These are phyloP conservation scores for Saccharomycopsis selenospora DNA, from an alignment of 805 yeast genomes.

Conservation along the genomic window DNA sequence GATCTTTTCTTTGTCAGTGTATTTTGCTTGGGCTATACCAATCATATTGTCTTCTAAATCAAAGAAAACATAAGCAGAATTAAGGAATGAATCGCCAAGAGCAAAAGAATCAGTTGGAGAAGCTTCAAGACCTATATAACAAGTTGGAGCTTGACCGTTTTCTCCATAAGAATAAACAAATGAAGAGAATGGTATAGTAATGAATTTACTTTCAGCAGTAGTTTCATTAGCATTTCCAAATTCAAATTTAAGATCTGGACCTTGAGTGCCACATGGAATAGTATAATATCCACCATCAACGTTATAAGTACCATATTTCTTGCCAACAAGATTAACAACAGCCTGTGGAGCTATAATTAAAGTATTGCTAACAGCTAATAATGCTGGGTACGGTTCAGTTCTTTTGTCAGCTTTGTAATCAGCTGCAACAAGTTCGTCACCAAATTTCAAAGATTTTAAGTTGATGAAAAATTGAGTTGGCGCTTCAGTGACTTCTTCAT, in stretches of 20 bases:
- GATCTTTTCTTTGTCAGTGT: slow-evolving; percentile 21
- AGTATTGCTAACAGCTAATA: slow-evolving; percentile 52
- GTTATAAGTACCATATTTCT: background rate
- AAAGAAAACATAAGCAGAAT: slow-evolving; percentile 56
- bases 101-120: slow-evolving; percentile 25
- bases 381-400: slow-evolving; percentile 26
- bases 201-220: slow-evolving; percentile 6
- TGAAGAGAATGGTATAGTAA: slow-evolving; percentile 13
- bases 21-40: slow-evolving; percentile 46
- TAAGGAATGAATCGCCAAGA: slow-evolving; percentile 50
- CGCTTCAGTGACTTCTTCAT: background rate
- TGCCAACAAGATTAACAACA: slow-evolving; percentile 20
- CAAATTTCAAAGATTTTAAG: slow-evolving; percentile 22
- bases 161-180: slow-evolving; percentile 11
- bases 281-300: too few relatives aligned
- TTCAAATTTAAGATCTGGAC: slow-evolving; percentile 23
- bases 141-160: background rate
- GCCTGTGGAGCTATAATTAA: slow-evolving; percentile 40
- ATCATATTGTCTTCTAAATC: slow-evolving; percentile 52
- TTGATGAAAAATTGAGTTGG: slow-evolving; percentile 16
- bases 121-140: slow-evolving; percentile 8
- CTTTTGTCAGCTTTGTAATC: slow-evolving; percentile 20
- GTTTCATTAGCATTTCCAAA: too few relatives aligned
- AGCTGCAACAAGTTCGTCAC: slow-evolving; percentile 21
- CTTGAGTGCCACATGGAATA: slow-evolving; percentile 35